Evolutionary conservation across 805 yeast species (phyloP).

Genomic region (Tetrapisispora namnaoensis): DNA sequence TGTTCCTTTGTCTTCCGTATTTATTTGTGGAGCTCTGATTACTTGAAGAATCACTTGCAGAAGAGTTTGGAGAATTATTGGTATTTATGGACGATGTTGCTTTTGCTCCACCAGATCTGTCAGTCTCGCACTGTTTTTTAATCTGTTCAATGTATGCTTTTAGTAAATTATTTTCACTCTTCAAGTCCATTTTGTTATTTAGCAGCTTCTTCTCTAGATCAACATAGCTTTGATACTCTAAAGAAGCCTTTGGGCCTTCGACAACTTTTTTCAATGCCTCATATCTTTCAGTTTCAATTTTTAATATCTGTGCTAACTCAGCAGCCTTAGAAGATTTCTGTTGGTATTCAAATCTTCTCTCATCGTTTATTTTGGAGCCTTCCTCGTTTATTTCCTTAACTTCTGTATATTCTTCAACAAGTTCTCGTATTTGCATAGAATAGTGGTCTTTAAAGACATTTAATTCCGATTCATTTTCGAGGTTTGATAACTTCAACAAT

Average conservation of each 20-base stretch:
- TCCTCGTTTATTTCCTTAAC: conserved; percentile 45
- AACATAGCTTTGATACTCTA: conserved; percentile 12
- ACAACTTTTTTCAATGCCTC: conserved; percentile 24
- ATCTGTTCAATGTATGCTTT: conserved; percentile 15
- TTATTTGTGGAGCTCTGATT: neutral
- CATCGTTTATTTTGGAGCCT: conserved; percentile 20
- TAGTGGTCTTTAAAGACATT: conserved; percentile 3
- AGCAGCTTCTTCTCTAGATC: conserved; percentile 8
- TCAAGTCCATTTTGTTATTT: conserved; percentile 8
- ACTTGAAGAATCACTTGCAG: conserved; percentile 6
- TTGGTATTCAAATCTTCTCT: conserved; percentile 37
- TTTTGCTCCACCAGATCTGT: neutral
- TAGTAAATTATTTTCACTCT: conserved; percentile 13
- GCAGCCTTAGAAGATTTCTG: conserved; percentile 39
- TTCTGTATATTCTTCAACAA: conserved; percentile 28
- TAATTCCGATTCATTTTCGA: conserved; percentile 5
- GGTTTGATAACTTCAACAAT: conserved; percentile 3
- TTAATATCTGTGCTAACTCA: conserved; percentile 28
- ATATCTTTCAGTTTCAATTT: conserved; percentile 14
- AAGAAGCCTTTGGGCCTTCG: conserved; percentile 28
- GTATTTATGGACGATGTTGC: conserved; percentile 3
- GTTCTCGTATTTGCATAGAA: neutral
- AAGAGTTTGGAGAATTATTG: conserved; percentile 5
- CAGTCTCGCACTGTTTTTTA: conserved; percentile 11
- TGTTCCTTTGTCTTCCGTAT: conserved; percentile 1